Percentiles rank a stretch among this genome's conserved stretches.
Evolutionary conservation across 2,329 filamentous ascomycete species (phyloP).

Genomic region (Teratosphaeriaceae sp.): DNA sequence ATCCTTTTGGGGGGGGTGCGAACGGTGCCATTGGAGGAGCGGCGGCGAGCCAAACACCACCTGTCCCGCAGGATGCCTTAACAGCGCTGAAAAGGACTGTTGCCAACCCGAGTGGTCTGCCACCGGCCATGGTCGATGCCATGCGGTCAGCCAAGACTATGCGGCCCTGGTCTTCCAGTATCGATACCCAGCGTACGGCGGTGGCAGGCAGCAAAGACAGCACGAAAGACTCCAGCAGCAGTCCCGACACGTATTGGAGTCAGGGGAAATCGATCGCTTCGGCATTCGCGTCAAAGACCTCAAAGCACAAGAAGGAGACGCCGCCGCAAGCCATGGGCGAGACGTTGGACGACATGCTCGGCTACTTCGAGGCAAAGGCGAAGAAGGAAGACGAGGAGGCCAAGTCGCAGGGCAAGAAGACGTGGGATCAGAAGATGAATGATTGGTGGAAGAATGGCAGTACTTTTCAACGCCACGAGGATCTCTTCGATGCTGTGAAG

Average conservation of each 20-base stretch:
- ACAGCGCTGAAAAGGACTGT: slow-evolving; percentile 4
- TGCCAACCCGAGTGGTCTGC: slow-evolving; percentile 4
- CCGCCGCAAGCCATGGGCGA: not conserved
- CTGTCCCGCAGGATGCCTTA: not conserved
- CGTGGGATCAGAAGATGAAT: slow-evolving; percentile 31
- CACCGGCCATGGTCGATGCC: not conserved
- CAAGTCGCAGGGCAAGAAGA: slow-evolving; percentile 9
- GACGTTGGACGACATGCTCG: not conserved
- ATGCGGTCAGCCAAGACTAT: not conserved
- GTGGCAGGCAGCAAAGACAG: not conserved
- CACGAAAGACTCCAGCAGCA: slow-evolving; percentile 21
- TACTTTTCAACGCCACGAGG: slow-evolving; percentile 27
- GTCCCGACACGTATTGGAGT: slow-evolving; percentile 17
- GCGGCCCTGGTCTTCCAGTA: slow-evolving; percentile 4
- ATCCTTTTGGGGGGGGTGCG: too few species aligned
- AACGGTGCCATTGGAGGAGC: too few species aligned
- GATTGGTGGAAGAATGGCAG: slow-evolving; percentile 35
- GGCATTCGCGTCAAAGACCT: slow-evolving; percentile 14
- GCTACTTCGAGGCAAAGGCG: not conserved
- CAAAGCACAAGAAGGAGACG: not conserved
- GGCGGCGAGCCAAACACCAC: not conserved
- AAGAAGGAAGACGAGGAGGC: not conserved
- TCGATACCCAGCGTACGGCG: not conserved
- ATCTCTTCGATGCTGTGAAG: slow-evolving; percentile 21
- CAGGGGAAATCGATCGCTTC: slow-evolving; percentile 1